phyloP scores from a whole-genome alignment of 2,329 filamentous ascomycete species.

The Pseudogymnoascus sp. region DNA sequence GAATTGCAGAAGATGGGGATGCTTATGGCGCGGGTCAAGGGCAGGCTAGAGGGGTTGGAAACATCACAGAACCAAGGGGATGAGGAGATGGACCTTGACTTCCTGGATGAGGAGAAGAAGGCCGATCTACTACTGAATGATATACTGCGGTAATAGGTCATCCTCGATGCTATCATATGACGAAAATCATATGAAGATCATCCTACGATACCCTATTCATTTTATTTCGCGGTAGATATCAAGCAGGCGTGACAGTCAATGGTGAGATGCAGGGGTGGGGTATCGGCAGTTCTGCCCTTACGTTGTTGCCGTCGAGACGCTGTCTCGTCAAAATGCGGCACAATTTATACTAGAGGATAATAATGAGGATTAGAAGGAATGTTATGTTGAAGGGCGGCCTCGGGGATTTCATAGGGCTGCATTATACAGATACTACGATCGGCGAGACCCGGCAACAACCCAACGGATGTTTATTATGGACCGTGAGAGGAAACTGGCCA shows the following conservation, averaged over 20 bases:
- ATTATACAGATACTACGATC: no score
- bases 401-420: no score
- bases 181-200: neutral
- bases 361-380: no score
- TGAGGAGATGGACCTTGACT: conserved; percentile 23
- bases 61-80: conserved; percentile 16
- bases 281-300: neutral
- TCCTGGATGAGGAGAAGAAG: conserved; percentile 10
- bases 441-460: no score
- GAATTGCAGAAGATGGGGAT: conserved; percentile 63
- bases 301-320: neutral
- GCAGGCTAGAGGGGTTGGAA: conserved; percentile 38
- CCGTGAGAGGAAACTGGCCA: no score
- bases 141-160: neutral
- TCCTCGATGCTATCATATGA: neutral
- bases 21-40: conserved; percentile 54
- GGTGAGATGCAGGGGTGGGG: neutral
- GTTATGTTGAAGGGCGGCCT: no score
- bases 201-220: neutral
- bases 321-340: no score
- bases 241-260: neutral
- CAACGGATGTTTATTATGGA: no score
- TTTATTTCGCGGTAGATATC: neutral
- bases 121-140: neutral
- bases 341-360: no score